Conservation (phyloP, 352 stramenopile genomes). For the Pythium plurisporium region DNA sequence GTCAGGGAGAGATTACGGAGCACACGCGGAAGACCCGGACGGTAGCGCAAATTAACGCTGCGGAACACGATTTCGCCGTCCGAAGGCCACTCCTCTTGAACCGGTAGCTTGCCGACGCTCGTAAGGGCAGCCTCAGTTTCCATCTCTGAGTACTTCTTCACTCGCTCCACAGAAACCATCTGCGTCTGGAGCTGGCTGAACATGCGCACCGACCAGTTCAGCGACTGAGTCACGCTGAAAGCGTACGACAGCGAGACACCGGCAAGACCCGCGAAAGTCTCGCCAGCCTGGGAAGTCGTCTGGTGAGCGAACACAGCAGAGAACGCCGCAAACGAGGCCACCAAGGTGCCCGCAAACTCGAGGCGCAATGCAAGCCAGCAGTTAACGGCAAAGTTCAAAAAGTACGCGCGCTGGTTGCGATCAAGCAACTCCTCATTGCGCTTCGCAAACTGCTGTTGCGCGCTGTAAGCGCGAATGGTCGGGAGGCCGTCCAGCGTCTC, state of each 20-base stretch:
- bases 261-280: slow-evolving; percentile 53
- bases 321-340: slow-evolving; percentile 51
- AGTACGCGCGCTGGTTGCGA: slow-evolving; percentile 67
- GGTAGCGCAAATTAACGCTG: slow-evolving; percentile 35
- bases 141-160: slow-evolving; percentile 68
- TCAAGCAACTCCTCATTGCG: slow-evolving; percentile 58
- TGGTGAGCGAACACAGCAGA: slow-evolving; percentile 51
- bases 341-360: slow-evolving; percentile 63
- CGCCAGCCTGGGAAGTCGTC: slow-evolving; percentile 29
- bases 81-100: slow-evolving; percentile 21
- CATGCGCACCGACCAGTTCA: slow-evolving; percentile 73
- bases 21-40: slow-evolving; percentile 32
- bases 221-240: slow-evolving; percentile 77
- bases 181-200: slow-evolving; percentile 73
- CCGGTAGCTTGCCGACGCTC: slow-evolving; percentile 14
- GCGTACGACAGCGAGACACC: slow-evolving; percentile 75
- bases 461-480: slow-evolving; percentile 89
- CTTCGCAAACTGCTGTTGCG: slow-evolving; percentile 42
- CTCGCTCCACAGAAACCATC: slow-evolving; percentile 75
- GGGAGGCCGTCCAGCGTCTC: slow-evolving; percentile 94
- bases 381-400: slow-evolving; percentile 70
- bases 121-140: slow-evolving; percentile 42
- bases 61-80: slow-evolving; percentile 60
- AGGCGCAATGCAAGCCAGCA: slow-evolving; percentile 78
- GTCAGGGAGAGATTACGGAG: slow-evolving; percentile 29